These are phyloP conservation scores for Russula lepida DNA, from an alignment of 768 basidiomycete species.

Conservation along the genomic window DNA sequence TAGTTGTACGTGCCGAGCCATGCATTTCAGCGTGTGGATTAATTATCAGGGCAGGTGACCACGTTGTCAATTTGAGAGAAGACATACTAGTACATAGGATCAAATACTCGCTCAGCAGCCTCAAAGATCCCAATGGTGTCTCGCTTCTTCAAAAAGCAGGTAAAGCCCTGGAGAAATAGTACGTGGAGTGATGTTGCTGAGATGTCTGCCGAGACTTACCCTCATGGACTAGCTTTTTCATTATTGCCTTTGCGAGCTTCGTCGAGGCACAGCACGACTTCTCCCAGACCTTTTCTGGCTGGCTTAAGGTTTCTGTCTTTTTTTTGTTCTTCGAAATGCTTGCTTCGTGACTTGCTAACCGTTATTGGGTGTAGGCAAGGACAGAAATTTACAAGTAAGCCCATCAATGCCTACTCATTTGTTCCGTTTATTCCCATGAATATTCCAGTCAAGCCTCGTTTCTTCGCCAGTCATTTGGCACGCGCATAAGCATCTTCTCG, in stretches of 20 bases:
- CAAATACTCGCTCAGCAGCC: constrained; percentile 78
- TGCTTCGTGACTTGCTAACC: not conserved
- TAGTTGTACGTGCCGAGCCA: constrained; percentile 36
- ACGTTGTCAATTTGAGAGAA: constrained; percentile 87
- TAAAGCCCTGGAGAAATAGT: constrained; percentile 86
- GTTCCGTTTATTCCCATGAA: not conserved
- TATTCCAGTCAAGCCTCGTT: constrained; percentile 72
- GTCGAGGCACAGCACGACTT: constrained; percentile 57
- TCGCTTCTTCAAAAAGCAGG: constrained; percentile 55
- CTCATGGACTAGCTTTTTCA: constrained; percentile 64
- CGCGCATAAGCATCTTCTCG: constrained; percentile 80
- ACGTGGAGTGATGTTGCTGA: constrained; percentile 23
- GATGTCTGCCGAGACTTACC: not conserved
- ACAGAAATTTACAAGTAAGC: constrained; percentile 91
- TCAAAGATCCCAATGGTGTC: constrained; percentile 43
- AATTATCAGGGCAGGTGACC: constrained; percentile 52
- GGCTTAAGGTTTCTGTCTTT: constrained; percentile 62
- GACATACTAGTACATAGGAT: constrained; percentile 77
- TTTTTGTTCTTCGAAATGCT: not conserved
- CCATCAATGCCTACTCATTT: not conserved
- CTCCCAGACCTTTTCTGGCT: constrained; percentile 68
- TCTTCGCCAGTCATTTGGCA: constrained; percentile 72
- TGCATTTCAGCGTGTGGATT: not conserved
- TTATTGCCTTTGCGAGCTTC: constrained; percentile 88
- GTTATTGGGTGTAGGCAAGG: constrained; percentile 40